A percentile compares a stretch with the other conserved stretches of the same genome.
These are phyloP conservation scores for Trifolium repens DNA, from an alignment of 306 rosid genomes.

Conservation along the genomic window DNA sequence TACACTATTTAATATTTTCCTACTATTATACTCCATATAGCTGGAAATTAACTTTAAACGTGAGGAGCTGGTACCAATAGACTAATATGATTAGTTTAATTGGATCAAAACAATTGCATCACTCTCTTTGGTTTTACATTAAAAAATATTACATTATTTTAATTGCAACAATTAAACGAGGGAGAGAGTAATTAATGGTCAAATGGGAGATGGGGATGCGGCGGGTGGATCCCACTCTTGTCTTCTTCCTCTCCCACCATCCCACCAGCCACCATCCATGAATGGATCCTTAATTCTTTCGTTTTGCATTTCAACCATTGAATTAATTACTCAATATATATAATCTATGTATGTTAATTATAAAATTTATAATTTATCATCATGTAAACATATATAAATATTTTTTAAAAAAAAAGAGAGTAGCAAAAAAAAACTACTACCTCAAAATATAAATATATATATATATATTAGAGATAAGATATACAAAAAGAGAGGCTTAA, in stretches of 20 bases:
- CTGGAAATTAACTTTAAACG: constrained; percentile 22
- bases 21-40: too few species aligned
- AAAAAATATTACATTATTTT: constrained; percentile 12
- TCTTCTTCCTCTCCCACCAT: constrained; percentile 26
- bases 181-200: constrained; percentile 40
- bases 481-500: too few species aligned
- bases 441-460: too few species aligned
- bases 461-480: too few species aligned
- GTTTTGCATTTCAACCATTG: not conserved
- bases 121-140: too few species aligned
- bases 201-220: constrained; percentile 64
- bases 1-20: too few species aligned
- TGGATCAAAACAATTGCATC: too few species aligned
- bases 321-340: not conserved
- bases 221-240: constrained; percentile 64
- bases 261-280: not conserved
- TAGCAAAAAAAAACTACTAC: too few species aligned
- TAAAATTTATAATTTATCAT: too few species aligned
- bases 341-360: too few species aligned
- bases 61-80: constrained; percentile 23
- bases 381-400: too few species aligned
- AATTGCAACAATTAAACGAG: constrained; percentile 35
- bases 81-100: constrained; percentile 13
- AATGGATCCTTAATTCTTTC: not conserved
- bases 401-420: too few species aligned